Conservation (phyloP, 192 early-diverging fungal species). For the Kickxella alabastrina region DNA sequence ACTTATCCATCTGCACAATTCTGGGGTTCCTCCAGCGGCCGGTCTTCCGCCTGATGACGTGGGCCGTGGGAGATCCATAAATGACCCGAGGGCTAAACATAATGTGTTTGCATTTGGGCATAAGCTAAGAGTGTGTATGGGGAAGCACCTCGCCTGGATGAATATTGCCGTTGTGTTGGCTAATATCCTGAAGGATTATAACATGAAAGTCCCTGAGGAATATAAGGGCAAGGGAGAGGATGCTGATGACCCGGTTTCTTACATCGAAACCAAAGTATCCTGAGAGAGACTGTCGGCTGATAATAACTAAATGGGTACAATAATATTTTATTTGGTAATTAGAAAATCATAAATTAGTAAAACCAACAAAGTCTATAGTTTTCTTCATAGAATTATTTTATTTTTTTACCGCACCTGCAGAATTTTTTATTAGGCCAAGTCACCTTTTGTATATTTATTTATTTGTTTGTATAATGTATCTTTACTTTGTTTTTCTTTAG, state of each 20-base stretch:
- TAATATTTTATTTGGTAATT: not conserved
- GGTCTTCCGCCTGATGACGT: conserved; percentile 9
- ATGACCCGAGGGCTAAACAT: conserved; percentile 10
- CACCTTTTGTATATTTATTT: no score
- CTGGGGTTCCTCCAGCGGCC: conserved; percentile 11
- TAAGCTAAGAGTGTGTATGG: conserved; percentile 29
- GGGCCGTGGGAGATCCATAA: conserved; percentile 16
- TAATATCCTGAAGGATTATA: conserved; percentile 23
- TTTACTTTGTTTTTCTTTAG: no score
- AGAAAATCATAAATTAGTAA: no score
- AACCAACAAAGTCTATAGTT: no score
- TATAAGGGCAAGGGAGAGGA: conserved; percentile 10
- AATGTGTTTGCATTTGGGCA: conserved; percentile 34
- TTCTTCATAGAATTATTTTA: no score
- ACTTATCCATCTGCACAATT: conserved; percentile 20
- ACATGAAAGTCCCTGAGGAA: conserved; percentile 6
- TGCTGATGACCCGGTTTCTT: conserved; percentile 24
- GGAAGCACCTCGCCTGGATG: conserved; percentile 29
- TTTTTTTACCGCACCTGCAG: no score
- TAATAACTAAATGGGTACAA: conserved; percentile 8
- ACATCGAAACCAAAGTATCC: conserved; percentile 17
- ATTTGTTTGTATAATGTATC: no score
- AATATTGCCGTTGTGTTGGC: conserved; percentile 30
- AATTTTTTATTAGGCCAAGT: no score
- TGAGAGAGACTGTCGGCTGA: conserved; percentile 18